Evolutionary conservation across 768 basidiomycete species (phyloP).

Genomic region (Boletus barrowsii): DNA sequence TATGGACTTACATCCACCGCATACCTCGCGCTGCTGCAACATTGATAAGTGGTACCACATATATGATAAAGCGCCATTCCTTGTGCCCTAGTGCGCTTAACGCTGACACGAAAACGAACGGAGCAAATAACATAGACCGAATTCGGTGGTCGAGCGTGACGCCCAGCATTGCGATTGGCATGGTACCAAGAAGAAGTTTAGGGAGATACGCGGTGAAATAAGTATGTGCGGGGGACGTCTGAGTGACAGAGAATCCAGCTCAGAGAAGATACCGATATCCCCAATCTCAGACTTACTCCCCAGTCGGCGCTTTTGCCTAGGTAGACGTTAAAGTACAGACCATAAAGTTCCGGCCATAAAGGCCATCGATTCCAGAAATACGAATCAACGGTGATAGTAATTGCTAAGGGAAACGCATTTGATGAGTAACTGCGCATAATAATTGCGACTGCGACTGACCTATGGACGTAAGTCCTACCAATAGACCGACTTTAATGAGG

Average conservation of each 20-base stretch:
- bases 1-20: slow-evolving; percentile 54
- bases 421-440: not conserved
- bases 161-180: slow-evolving; percentile 61
- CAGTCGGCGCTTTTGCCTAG: slow-evolving; percentile 86
- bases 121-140: slow-evolving; percentile 49
- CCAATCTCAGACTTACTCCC: slow-evolving; percentile 63
- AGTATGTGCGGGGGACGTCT: slow-evolving; percentile 67
- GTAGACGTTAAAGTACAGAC: slow-evolving; percentile 81
- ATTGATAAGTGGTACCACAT: slow-evolving; percentile 80
- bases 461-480: slow-evolving; percentile 47
- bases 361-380: slow-evolving; percentile 75
- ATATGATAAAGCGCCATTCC: slow-evolving; percentile 96
- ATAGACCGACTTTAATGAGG: slow-evolving; percentile 48
- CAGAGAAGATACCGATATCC: slow-evolving; percentile 1
- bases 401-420: slow-evolving; percentile 35
- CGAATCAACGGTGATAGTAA: slow-evolving; percentile 71
- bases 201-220: slow-evolving; percentile 73
- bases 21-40: slow-evolving; percentile 70
- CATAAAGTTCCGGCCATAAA: slow-evolving; percentile 85
- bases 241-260: not conserved
- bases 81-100: slow-evolving; percentile 87
- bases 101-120: slow-evolving; percentile 50
- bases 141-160: slow-evolving; percentile 45
- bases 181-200: slow-evolving; percentile 66
- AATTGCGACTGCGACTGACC: slow-evolving; percentile 37